phyloP scores from a whole-genome alignment of 768 basidiomycete genomes.

The Myochromella boudieri region DNA sequence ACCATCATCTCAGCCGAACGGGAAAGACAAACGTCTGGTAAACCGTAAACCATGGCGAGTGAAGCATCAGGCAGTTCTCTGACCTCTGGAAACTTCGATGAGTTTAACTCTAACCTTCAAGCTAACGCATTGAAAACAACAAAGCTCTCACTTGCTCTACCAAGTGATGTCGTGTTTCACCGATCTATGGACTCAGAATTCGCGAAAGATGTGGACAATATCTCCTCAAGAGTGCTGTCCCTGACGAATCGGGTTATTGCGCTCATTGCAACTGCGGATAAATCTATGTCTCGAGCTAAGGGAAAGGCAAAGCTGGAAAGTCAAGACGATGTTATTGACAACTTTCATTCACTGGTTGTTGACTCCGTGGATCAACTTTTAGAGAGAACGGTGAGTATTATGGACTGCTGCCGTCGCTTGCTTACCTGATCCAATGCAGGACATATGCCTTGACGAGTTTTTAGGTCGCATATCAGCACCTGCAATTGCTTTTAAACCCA shows the following conservation, averaged over 20 bases:
- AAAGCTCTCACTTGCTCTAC: conserved; percentile 57
- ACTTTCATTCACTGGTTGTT: conserved; percentile 75
- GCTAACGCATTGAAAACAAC: conserved; percentile 62
- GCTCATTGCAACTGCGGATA: conserved; percentile 45
- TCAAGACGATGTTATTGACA: conserved; percentile 84
- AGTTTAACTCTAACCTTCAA: conserved; percentile 60
- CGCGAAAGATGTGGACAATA: conserved; percentile 66
- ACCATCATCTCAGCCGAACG: no score
- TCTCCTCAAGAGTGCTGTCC: conserved; percentile 64
- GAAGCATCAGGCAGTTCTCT: conserved; percentile 14
- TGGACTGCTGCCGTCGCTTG: neutral
- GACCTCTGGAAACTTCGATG: conserved; percentile 37
- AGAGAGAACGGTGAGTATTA: conserved; percentile 70
- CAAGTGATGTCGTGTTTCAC: conserved; percentile 84
- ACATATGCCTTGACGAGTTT: conserved; percentile 79
- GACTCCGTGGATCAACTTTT: conserved; percentile 83
- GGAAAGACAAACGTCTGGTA: no score
- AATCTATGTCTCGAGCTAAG: conserved; percentile 35
- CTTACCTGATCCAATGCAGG: conserved; percentile 40
- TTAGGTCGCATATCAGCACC: conserved; percentile 69
- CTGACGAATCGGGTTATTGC: conserved; percentile 65
- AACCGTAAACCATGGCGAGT: conserved; percentile 16
- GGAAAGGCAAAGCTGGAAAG: conserved; percentile 56
- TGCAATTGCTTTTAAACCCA: conserved; percentile 57
- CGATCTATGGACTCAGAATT: conserved; percentile 78